Percentiles rank a stretch among this genome's conserved stretches.
phyloP scores from a whole-genome alignment of 768 basidiomycete species.

The Mycena galericulata region DNA sequence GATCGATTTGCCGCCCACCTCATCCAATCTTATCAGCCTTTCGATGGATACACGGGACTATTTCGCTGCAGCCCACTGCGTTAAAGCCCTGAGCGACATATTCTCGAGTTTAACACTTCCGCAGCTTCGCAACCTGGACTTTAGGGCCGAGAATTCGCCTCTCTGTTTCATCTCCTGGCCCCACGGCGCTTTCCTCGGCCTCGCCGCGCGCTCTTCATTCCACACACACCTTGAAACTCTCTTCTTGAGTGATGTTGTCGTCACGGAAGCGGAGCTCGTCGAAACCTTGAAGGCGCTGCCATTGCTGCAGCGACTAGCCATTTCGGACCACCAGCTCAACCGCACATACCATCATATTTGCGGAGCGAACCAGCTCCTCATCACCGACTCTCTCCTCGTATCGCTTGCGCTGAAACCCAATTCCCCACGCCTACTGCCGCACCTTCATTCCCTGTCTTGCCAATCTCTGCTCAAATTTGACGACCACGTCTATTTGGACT shows the following conservation, averaged over 20 bases:
- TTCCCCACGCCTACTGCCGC: background rate
- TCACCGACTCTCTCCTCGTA: background rate
- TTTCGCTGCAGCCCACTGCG: no score
- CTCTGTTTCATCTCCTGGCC: no score
- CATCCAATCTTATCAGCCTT: no score
- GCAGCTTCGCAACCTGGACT: no score
- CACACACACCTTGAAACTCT: background rate
- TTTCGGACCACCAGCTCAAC: background rate
- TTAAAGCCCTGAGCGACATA: no score
- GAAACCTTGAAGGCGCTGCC: background rate
- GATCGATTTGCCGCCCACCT: no score
- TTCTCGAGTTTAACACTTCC: no score
- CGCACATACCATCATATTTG: no score
- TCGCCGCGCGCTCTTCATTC: slow-evolving; percentile 2
- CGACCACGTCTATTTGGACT: background rate
- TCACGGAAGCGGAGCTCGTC: background rate
- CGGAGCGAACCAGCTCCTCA: background rate
- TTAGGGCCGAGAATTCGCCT: no score
- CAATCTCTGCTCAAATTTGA: slow-evolving; percentile 1
- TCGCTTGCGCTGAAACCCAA: background rate
- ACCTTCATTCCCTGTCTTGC: background rate
- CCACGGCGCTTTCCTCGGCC: no score
- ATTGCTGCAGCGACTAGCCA: background rate
- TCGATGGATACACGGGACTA: no score
- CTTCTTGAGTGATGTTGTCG: background rate